Conservation (phyloP, 2,329 filamentous ascomycete genomes). For the Botrytis porri region DNA sequence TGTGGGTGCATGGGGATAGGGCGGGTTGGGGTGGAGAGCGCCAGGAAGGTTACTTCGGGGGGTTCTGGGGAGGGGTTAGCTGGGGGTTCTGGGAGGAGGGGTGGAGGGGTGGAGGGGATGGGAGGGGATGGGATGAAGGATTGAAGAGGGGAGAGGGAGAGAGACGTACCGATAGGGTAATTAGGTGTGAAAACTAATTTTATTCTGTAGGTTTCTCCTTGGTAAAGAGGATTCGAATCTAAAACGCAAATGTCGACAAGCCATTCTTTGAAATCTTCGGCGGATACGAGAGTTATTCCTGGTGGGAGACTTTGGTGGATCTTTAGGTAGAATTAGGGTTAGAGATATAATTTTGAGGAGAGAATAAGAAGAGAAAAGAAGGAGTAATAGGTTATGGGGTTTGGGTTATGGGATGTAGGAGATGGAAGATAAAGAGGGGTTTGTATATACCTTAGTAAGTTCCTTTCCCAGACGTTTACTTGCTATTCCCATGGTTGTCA, state of each 20-base stretch:
- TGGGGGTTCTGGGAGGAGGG: conserved; percentile 65
- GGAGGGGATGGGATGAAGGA: conserved; percentile 93
- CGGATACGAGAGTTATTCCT: conserved; percentile 74
- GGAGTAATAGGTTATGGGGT: neutral
- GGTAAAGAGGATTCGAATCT: conserved; percentile 86
- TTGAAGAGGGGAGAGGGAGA: conserved; percentile 61
- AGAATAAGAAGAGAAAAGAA: neutral
- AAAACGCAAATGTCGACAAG: conserved; percentile 87
- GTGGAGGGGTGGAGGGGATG: too few relatives aligned
- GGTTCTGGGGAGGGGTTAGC: conserved; percentile 60
- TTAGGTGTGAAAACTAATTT: conserved; percentile 80
- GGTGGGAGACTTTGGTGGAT: conserved; percentile 47
- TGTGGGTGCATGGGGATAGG: conserved; percentile 94
- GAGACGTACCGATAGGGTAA: conserved; percentile 79
- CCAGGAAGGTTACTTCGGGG: conserved; percentile 87
- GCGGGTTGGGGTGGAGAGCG: neutral
- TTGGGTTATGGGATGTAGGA: too few relatives aligned
- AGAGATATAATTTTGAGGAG: neutral
- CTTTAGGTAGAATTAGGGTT: conserved; percentile 23
- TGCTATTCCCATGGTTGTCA: conserved; percentile 38
- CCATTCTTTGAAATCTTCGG: conserved; percentile 87
- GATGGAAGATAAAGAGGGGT: neutral
- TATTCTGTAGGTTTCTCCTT: conserved; percentile 74
- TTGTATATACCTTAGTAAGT: conserved; percentile 49
- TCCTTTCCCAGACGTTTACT: conserved; percentile 59